Evolutionary conservation across 176 grass and related monocot genomes (phyloP), one percentile per base, ranked within the genome.

Genomic region (Ampelocalamus luodianensis): DNA sequence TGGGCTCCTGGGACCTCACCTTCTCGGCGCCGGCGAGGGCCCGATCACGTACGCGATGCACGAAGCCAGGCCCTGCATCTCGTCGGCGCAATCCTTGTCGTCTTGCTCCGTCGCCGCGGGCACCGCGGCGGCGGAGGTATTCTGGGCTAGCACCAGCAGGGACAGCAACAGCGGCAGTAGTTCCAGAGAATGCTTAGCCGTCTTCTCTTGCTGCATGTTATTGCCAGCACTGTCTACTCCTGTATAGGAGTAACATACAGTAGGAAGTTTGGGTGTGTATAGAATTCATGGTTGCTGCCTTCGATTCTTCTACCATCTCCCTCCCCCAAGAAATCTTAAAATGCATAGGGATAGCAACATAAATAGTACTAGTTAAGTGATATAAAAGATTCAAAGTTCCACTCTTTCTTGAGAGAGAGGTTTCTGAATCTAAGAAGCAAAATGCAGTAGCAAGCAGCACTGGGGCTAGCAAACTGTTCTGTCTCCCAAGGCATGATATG

Each of bases 41-140:
- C 81, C 78, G 16, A 50, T 86, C 46, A 86, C 88, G 61, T 82
- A 82, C 8, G 71, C 49, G 22, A 86, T 76, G 83, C 88, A 90
- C 4, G 78, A 18, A 38, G 62, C 64, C 83, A 90, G 54, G 29
- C 85, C 51, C 83, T 82, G 88, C 70, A 90, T 81, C 70, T 90
- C 68, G 39, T 64, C 50, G 1, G 66, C 69, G 32, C 77, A 85
- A 29, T 86, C 88, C 82, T 90, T 85, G 29, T 77, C 18, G 49
- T 76, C 81, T 29, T 45, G 29, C 49, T 54, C 66, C 20, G 2
- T 60, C 10, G 3, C 56, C 5, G 4, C 20, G 22, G 23, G 50
- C 29, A 3, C 27, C 7, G 22, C 39, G 24, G 11, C 5, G 15
- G 38, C 59, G 24, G 11, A 63, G 16, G 27, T 4, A 77, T 58